phyloP scores from a whole-genome alignment of 2,329 filamentous ascomycete genomes.

The Alternaria sp. region DNA sequence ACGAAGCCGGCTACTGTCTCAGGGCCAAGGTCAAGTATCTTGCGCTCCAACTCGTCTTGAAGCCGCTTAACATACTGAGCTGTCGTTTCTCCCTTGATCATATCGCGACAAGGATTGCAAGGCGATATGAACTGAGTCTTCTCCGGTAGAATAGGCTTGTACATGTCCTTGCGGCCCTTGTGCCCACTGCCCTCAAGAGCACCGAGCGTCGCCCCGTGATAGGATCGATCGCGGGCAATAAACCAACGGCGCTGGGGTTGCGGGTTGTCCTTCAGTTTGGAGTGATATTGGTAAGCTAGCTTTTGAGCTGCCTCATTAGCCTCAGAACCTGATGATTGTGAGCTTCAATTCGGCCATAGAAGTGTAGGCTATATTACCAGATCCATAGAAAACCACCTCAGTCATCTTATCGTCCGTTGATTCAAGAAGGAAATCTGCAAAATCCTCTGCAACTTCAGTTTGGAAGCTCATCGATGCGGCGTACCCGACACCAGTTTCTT shows the following conservation, averaged over 20 bases:
- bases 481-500: slow-evolving; percentile 55
- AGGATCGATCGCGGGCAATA: slow-evolving; percentile 71
- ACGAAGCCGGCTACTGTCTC: slow-evolving; percentile 75
- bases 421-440: slow-evolving; percentile 60
- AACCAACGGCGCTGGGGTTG: slow-evolving; percentile 66
- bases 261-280: slow-evolving; percentile 58
- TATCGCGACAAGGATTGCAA: slow-evolving; percentile 71
- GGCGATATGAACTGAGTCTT: slow-evolving; percentile 70
- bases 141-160: slow-evolving; percentile 65
- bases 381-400: slow-evolving; percentile 65
- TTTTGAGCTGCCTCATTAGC: slow-evolving; percentile 75
- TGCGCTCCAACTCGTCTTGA: slow-evolving; percentile 70
- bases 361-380: slow-evolving; percentile 54
- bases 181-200: slow-evolving; percentile 72
- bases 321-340: slow-evolving; percentile 59
- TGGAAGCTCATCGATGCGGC: slow-evolving; percentile 53
- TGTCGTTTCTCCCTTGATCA: slow-evolving; percentile 61
- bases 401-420: slow-evolving; percentile 63
- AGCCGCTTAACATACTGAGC: slow-evolving; percentile 68
- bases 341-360: not conserved
- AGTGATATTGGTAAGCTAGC: slow-evolving; percentile 70
- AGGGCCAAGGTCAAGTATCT: slow-evolving; percentile 69
- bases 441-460: slow-evolving; percentile 61
- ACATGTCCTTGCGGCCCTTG: slow-evolving; percentile 65
- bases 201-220: slow-evolving; percentile 76